phyloP scores from a whole-genome alignment of 169 alveolate species.

The Eimeria praecox region DNA sequence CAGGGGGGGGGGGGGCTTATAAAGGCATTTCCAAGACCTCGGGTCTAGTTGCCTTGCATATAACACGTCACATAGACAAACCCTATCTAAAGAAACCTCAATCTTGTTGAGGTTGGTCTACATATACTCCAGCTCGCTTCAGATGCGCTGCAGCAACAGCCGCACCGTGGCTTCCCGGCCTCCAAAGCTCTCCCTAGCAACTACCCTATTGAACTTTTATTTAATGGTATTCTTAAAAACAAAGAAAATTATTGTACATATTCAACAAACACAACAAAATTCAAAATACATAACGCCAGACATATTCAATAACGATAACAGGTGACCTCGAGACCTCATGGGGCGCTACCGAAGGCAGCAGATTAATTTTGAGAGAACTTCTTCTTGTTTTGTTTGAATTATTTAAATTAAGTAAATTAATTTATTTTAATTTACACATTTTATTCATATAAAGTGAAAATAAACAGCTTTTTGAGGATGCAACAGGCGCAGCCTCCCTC shows the following conservation, averaged over 20 bases:
- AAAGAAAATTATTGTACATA: not conserved
- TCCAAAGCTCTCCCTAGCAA: not conserved
- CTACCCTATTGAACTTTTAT: not conserved
- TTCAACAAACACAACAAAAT: not conserved
- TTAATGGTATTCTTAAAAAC: not conserved
- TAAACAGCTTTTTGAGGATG: no score
- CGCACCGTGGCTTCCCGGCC: slow-evolving; percentile 55
- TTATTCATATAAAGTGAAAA: no score
- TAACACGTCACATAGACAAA: not conserved
- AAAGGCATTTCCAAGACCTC: not conserved
- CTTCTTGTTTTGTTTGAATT: not conserved
- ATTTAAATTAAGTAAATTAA: not conserved
- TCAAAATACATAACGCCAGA: not conserved
- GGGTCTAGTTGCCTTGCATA: not conserved
- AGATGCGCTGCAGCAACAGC: slow-evolving; percentile 43
- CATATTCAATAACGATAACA: not conserved
- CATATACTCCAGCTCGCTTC: not conserved
- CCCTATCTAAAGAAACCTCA: not conserved
- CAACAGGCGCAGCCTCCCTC: not conserved
- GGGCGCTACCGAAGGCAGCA: not conserved
- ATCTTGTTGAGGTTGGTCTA: not conserved
- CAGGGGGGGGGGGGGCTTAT: slow-evolving; percentile 38
- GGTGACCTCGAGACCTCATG: slow-evolving; percentile 51
- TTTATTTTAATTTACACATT: no score
- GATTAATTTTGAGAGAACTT: not conserved